Base-by-base conservation (phyloP, 1,284 basidiomycete genomes). In the Ustilago curta region DNA sequence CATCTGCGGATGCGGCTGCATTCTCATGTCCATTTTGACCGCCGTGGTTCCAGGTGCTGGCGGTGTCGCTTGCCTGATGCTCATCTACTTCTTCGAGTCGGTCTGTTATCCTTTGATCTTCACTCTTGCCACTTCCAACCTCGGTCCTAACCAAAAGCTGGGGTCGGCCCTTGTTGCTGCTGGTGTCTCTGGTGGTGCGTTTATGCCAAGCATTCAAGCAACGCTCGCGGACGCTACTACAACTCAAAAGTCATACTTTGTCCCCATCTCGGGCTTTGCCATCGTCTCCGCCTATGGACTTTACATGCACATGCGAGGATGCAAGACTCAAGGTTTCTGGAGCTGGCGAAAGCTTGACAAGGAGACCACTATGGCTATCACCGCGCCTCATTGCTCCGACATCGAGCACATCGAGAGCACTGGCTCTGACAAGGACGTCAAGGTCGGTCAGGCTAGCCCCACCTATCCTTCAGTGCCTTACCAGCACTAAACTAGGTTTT, bases 11-110 rank as follows among this genome's bases (percentile, higher is more conserved):
- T 49, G 88, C 49, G 86, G 86, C 45, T 91, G 89, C 79, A 85
- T 85, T 27, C 50, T 88, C 48, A 90, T 91, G 80, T 86, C 87
- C 59, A 84, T 91, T 65, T 85, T 88, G 53, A 87, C 89, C 48
- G 87, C 89, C 5, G 86, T 88, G 27, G 83, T 89, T 7, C 86
- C 87, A 7, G 90, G 90, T 16, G 86, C 86, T 63, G 86, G 87
- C 8, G 91, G 90, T 40, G 86, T 92, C 50, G 89, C 87, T 9
- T 90, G 88, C 84, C 81, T 92, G 61, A 92, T 91, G 84, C 83
- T 88, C 65, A 85, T 92, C 64, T 92, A 92, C 88, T 92, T 91
- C 88, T 92, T 91, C 85, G 91, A 92, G 84, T 90, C 89, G 8
- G 47, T 75, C 31, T 68, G 70, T 76, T 82, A 83, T 84, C 81